Conservation (phyloP, 2,329 filamentous ascomycete species). For the Sporothrix luriei region DNA sequence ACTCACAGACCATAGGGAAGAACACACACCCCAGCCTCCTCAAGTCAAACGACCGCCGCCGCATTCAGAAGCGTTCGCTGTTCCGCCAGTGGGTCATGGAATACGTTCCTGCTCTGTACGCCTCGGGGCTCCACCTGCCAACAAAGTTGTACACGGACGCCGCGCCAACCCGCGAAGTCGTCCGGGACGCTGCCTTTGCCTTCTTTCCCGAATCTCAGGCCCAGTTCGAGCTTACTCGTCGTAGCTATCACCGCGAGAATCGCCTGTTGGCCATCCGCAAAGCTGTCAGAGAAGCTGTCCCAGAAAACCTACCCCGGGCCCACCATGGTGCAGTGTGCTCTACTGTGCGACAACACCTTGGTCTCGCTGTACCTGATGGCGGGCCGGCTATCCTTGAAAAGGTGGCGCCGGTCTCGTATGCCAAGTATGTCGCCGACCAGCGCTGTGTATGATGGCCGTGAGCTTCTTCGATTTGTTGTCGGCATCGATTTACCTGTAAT, state of each 20-base stretch:
- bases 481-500: neutral
- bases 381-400: slow-evolving; percentile 42
- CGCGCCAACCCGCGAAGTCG: slow-evolving; percentile 46
- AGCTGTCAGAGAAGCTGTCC: slow-evolving; percentile 39
- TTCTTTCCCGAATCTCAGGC: slow-evolving; percentile 50
- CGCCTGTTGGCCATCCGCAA: slow-evolving; percentile 49
- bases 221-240: slow-evolving; percentile 51
- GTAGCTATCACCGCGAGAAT: slow-evolving; percentile 47
- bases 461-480: neutral
- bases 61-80: slow-evolving; percentile 57
- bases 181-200: slow-evolving; percentile 57
- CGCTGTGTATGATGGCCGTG: neutral
- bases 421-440: neutral
- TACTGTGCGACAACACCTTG: slow-evolving; percentile 48
- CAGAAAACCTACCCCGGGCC: slow-evolving; percentile 37
- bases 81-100: slow-evolving; percentile 65
- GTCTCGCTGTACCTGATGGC: neutral
- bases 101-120: slow-evolving; percentile 54
- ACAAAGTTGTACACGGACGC: neutral
- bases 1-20: slow-evolving; percentile 16
- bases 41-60: slow-evolving; percentile 59
- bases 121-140: slow-evolving; percentile 37
- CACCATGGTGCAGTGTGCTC: slow-evolving; percentile 46
- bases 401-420: slow-evolving; percentile 25
- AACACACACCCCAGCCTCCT: slow-evolving; percentile 29